These are phyloP conservation scores for Sugiyamaella lignohabitans DNA, from an alignment of 805 yeast genomes.

Conservation along the genomic window DNA sequence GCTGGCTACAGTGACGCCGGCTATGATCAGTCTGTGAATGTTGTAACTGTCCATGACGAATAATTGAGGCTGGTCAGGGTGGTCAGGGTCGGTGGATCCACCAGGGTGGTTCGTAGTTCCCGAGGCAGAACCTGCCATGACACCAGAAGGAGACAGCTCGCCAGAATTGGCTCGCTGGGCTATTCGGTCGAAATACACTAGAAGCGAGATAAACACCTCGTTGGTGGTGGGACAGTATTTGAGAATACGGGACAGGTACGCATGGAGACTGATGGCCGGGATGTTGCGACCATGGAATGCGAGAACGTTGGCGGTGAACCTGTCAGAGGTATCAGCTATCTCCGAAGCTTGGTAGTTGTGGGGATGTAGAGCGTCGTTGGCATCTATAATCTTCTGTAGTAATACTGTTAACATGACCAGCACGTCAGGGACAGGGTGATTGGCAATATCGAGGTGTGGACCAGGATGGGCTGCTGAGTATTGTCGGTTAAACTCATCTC, in stretches of 20 bases:
- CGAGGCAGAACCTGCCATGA: background rate
- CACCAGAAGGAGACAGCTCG: conserved; percentile 12
- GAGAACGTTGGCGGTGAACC: conserved; percentile 41
- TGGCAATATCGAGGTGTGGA: conserved; percentile 56
- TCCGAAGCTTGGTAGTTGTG: conserved; percentile 42
- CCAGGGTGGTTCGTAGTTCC: background rate
- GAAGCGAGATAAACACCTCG: conserved; percentile 82
- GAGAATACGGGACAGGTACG: conserved; percentile 81
- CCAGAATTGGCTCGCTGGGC: conserved; percentile 66
- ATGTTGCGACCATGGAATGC: conserved; percentile 95
- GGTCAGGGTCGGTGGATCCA: background rate
- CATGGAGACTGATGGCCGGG: conserved; percentile 90
- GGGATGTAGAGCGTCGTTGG: conserved; percentile 79
- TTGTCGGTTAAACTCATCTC: too few species aligned
- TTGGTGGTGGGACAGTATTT: conserved; percentile 98
- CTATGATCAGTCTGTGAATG: conserved; percentile 86
- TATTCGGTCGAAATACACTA: conserved; percentile 91
- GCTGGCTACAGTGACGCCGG: conserved; percentile 92
- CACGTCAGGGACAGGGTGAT: conserved; percentile 74
- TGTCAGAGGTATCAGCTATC: conserved; percentile 19
- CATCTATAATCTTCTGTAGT: conserved; percentile 78
- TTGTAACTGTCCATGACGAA: conserved; percentile 96
- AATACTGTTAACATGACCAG: conserved; percentile 80
- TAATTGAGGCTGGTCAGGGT: conserved; percentile 24
- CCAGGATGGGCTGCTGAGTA: background rate